A percentile compares a stretch with the other conserved stretches of the same genome.
Evolutionary conservation across 257 asterid genomes (phyloP).

Genomic region (Catharanthus roseus): DNA sequence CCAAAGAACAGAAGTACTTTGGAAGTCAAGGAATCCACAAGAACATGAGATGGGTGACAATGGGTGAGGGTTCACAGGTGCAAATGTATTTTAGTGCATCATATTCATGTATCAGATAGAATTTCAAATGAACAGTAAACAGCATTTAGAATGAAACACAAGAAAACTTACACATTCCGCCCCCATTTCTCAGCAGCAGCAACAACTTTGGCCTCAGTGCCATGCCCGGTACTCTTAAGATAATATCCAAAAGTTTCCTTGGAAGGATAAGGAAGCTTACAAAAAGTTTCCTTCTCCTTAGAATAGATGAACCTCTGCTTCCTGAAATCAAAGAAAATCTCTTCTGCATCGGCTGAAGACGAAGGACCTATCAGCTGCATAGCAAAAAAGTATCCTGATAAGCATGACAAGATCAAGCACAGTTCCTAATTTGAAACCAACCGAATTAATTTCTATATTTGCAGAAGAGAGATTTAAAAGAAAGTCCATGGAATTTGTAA

Average conservation of each 20-base stretch:
- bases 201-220: conserved; percentile 79
- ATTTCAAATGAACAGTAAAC: not conserved
- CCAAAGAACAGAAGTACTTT: not conserved
- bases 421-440: not conserved
- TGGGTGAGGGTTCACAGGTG: not conserved
- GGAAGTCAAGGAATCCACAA: conserved; percentile 1
- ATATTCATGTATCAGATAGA: conserved; percentile 13
- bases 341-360: conserved; percentile 47
- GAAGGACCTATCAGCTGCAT: conserved; percentile 70
- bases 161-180: conserved; percentile 75
- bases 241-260: conserved; percentile 88
- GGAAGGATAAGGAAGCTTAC: conserved; percentile 86
- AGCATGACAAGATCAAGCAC: conserved; percentile 4
- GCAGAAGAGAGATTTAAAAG: not conserved
- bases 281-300: conserved; percentile 57
- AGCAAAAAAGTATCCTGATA: conserved; percentile 10
- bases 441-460: not conserved
- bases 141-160: conserved; percentile 4
- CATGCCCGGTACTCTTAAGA: conserved; percentile 84
- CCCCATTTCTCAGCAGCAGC: conserved; percentile 95
- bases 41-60: not conserved
- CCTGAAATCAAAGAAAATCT: conserved; percentile 91
- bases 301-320: conserved; percentile 88
- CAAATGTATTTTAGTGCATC: not conserved
- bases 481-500: not conserved